Evolutionary conservation across 352 stramenopile species (phyloP), one percentile per base, ranked within the genome.

Genomic region (Pythium rishiriense): DNA sequence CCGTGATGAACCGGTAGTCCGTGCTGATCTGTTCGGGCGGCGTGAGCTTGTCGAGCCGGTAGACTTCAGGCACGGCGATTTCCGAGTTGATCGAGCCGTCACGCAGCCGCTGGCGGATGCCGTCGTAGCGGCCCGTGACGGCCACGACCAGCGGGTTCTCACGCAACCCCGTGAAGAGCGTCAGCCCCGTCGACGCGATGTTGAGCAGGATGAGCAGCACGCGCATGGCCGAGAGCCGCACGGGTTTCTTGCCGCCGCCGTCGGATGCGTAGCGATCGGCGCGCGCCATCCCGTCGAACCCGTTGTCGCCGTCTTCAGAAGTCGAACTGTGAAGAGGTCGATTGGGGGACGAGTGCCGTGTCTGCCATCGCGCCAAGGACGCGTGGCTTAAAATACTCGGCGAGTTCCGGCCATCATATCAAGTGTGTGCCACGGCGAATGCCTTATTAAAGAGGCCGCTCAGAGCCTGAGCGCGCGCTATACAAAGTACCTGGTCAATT

Each of bases 81-180:
- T 73, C 52, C 22, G 65, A 65, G 62, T 71, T 76, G 56, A 76
- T 58, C 2, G 31, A 55, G 26, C 62, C 69, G n/a, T 67, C 31
- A 7, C 8, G 14, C 3, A 73, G 29, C 5, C 63, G 63, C 19
- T 48, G 19, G 29, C 63, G 63, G 7, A 70, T 46, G 37, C 29
- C 9, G 51, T 70, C 63, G 47, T 70, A 70, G 10, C 63, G 63
- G 10, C 63, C 63, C 17, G 39, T 58, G 48, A 66, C 22, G 6
- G 22, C 10, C 39, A 60, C 47, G 28, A 66, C 33, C 4, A 70
- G 2, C 8, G 63, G 55, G 37, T 65, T 70, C 35, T 70, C 55
- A 3, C 56, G 47, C 3, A 70, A 55, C 25, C 63, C 63, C 28
- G 63, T 61, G 50, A 66, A 57, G 5, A 70, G 49, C 45, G 63